Evolutionary conservation across 2,329 filamentous ascomycete genomes (phyloP), one percentile per base, ranked within the genome.

Genomic region (Xenosphaeropsis pyriputrescens): DNA sequence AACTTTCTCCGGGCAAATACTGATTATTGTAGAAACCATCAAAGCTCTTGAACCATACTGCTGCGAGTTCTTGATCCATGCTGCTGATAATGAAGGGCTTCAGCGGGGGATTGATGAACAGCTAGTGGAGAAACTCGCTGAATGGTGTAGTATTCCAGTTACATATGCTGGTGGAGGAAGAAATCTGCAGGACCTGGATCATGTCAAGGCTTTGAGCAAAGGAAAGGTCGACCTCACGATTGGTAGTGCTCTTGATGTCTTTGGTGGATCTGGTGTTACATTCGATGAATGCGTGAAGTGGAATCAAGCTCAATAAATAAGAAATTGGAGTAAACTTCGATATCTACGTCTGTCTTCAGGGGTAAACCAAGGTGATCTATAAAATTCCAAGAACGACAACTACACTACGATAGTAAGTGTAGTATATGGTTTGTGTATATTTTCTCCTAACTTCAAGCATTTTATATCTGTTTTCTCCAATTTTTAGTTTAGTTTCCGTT

Each of bases 151-250:
- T 30, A 89, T 94, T 48, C 91, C 91, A 2, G 83, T 96, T 13
- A 98, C 91, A 1, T 98, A 98, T 62, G 91, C 91, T 5, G 91
- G 91, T 17, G 91, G 91, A n/a, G 91, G 85, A 31, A 73, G 85
- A 39, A 78, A 75, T 50, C 62, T 96, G 29, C 70, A 78, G 34
- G 91, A 98, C 53, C 62, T 98, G 18, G 83, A 91, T 41, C 67
- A 75, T 29, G 91, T 98, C 8, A 81, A 85, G 61, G 60, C 61
- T 32, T 64, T 94, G 45, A 95, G 89, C 57, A 58, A 61, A 29
- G 86, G 85, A 18, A 85, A 77, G 55, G 79, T 96, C 16, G 88
- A 98, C 55, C 65, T 98, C 49, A 98, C 91, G 0, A 96, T 96
- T 54, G 91, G 91, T 11, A 96, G 91, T 56, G 91, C 91, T 2